Evolutionary conservation across 2,329 filamentous ascomycete genomes (phyloP).

Genomic region (Aspergillus sp.): DNA sequence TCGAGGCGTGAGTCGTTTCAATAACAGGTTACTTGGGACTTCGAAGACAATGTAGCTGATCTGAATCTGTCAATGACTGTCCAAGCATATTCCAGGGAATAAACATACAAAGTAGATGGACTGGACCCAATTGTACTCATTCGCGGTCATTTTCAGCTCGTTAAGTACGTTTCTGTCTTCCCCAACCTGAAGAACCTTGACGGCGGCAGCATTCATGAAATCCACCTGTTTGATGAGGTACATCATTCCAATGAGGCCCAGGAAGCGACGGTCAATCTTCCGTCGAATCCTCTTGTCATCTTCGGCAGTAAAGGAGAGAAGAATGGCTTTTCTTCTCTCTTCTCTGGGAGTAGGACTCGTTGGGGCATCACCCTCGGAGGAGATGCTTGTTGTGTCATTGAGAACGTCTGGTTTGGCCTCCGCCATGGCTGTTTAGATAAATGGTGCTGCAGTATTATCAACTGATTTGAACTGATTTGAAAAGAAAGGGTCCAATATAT

Average conservation of each 20-base stretch:
- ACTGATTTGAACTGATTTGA: no score
- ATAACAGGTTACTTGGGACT: slow-evolving; percentile 11
- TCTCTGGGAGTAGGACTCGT: not conserved
- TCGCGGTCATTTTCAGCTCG: slow-evolving; percentile 6
- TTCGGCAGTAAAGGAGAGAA: slow-evolving; percentile 10
- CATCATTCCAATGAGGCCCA: slow-evolving; percentile 10
- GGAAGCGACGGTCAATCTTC: slow-evolving; percentile 11
- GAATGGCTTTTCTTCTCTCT: slow-evolving; percentile 8
- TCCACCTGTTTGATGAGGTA: slow-evolving; percentile 15
- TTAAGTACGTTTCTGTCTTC: slow-evolving; percentile 9
- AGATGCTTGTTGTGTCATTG: not conserved
- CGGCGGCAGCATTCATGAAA: slow-evolving; percentile 11
- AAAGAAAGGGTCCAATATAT: no score
- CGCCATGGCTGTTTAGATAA: no score
- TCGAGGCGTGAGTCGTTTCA: slow-evolving; percentile 11
- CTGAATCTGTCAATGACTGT: not conserved
- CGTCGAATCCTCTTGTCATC: slow-evolving; percentile 9
- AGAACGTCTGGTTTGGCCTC: not conserved
- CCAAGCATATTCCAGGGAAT: no score
- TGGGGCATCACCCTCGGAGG: not conserved
- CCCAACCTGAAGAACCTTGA: slow-evolving; percentile 12
- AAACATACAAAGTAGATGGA: slow-evolving; percentile 12
- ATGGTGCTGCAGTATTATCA: no score
- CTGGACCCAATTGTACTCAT: slow-evolving; percentile 15
- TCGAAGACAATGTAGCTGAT: slow-evolving; percentile 16